Conservation (phyloP, 2,329 filamentous ascomycete genomes). For the Pseudogymnoascus sp. region DNA sequence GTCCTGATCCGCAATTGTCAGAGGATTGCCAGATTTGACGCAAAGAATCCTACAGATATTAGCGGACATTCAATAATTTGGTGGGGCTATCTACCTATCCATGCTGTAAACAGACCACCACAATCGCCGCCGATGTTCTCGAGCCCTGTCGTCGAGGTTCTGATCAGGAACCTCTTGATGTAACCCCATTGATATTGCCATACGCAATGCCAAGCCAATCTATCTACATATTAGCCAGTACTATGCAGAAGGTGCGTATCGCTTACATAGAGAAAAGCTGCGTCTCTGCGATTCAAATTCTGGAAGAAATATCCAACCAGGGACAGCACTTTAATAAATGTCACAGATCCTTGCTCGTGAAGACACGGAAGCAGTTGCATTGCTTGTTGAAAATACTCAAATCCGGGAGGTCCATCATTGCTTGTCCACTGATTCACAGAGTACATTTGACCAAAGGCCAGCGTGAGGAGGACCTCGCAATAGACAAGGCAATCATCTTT, state of each 20-base stretch:
- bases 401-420: constrained; percentile 44
- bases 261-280: constrained; percentile 42
- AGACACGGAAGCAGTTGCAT: constrained; percentile 44
- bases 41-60: constrained; percentile 33
- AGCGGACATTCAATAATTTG: neutral
- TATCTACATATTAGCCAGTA: constrained; percentile 14
- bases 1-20: constrained; percentile 46
- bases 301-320: constrained; percentile 49
- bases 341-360: constrained; percentile 44
- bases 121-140: constrained; percentile 42
- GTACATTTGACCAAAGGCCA: constrained; percentile 48
- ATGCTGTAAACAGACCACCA: constrained; percentile 51
- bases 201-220: constrained; percentile 44
- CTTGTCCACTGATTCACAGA: constrained; percentile 48
- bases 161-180: constrained; percentile 41
- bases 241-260: neutral
- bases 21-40: constrained; percentile 45
- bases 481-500: constrained; percentile 40
- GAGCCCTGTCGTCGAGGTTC: constrained; percentile 31
- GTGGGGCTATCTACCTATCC: constrained; percentile 30
- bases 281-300: constrained; percentile 46
- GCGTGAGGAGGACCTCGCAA: constrained; percentile 42
- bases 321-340: constrained; percentile 46
- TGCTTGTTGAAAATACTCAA: constrained; percentile 45
- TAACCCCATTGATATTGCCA: constrained; percentile 48